Conservation (phyloP, 2,329 filamentous ascomycete genomes). For the Ophiosphaerella korrae region DNA sequence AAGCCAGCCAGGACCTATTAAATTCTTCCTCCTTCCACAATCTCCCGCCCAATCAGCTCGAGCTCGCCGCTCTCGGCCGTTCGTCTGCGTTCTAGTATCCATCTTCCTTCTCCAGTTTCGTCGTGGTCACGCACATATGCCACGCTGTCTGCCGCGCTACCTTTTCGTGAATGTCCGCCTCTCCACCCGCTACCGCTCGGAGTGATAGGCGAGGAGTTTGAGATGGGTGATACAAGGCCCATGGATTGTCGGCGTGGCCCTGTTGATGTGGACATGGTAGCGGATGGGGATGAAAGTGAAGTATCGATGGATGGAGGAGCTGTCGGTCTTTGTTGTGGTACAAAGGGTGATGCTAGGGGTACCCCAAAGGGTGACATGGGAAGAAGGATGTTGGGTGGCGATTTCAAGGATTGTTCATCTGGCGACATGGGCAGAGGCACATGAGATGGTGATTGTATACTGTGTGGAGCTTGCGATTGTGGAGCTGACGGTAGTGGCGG, state of each 20-base stretch:
- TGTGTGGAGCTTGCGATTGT: conserved; percentile 20
- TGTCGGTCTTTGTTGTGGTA: conserved; percentile 21
- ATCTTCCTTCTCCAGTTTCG: conserved; percentile 62
- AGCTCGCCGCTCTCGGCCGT: conserved; percentile 69
- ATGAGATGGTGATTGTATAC: conserved; percentile 14
- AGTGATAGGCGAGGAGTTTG: conserved; percentile 39
- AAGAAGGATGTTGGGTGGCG: conserved; percentile 24
- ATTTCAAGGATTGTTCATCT: conserved; percentile 17
- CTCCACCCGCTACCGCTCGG: conserved; percentile 37
- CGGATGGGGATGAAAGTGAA: conserved; percentile 30
- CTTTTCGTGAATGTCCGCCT: conserved; percentile 44
- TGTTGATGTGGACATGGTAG: conserved; percentile 22
- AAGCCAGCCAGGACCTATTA: neutral
- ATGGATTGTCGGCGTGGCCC: conserved; percentile 35
- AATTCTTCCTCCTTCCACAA: conserved; percentile 61
- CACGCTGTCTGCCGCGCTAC: conserved; percentile 67
- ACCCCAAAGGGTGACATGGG: conserved; percentile 30
- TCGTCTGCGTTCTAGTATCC: conserved; percentile 72
- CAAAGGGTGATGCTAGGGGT: conserved; percentile 33
- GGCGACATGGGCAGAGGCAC: conserved; percentile 17
- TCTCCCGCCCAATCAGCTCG: conserved; percentile 68
- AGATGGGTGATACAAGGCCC: conserved; percentile 40
- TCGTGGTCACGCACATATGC: conserved; percentile 69
- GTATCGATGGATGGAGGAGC: conserved; percentile 31
- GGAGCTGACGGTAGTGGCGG: conserved; percentile 25